phyloP scores from a whole-genome alignment of 1,284 basidiomycete genomes.

The Phylloboletellus chloephorus region DNA sequence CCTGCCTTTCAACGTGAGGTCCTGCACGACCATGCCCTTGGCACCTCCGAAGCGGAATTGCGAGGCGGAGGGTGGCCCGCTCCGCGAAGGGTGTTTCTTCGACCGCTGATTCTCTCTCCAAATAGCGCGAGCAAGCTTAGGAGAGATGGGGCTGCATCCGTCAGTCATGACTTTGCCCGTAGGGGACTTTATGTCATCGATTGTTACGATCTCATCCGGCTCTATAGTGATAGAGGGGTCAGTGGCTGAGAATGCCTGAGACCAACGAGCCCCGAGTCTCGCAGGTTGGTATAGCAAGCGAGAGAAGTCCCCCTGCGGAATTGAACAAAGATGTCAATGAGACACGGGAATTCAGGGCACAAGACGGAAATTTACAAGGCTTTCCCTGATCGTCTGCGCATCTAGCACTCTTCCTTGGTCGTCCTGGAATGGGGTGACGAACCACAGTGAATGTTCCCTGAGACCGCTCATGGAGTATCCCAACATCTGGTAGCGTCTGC shows the following conservation, averaged over 20 bases:
- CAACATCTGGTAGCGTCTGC: constrained; percentile 50
- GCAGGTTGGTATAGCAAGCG: constrained; percentile 37
- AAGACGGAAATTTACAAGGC: constrained; percentile 26
- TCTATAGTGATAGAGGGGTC: constrained; percentile 38
- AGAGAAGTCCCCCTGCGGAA: constrained; percentile 36
- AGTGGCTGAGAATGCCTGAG: constrained; percentile 50
- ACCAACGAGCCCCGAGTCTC: constrained; percentile 46
- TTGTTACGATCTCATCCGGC: constrained; percentile 29
- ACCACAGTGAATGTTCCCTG: constrained; percentile 56
- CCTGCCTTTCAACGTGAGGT: constrained; percentile 33
- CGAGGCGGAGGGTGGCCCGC: constrained; percentile 32
- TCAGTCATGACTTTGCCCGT: constrained; percentile 38
- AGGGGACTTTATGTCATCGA: constrained; percentile 27
- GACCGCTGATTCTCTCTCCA: constrained; percentile 29
- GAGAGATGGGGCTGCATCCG: constrained; percentile 43
- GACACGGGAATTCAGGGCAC: constrained; percentile 1
- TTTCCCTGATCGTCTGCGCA: constrained; percentile 31
- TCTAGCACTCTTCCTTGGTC: constrained; percentile 19
- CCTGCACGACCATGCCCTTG: constrained; percentile 45
- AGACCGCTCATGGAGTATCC: constrained; percentile 60
- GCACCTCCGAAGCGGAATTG: constrained; percentile 41
- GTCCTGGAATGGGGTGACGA: constrained; percentile 42
- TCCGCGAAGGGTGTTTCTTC: constrained; percentile 17
- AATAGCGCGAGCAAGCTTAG: constrained; percentile 30
- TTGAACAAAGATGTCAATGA: constrained; percentile 5